Evolutionary conservation across 768 basidiomycete genomes (phyloP).

Genomic region (Hortiboletus flavorubellus): DNA sequence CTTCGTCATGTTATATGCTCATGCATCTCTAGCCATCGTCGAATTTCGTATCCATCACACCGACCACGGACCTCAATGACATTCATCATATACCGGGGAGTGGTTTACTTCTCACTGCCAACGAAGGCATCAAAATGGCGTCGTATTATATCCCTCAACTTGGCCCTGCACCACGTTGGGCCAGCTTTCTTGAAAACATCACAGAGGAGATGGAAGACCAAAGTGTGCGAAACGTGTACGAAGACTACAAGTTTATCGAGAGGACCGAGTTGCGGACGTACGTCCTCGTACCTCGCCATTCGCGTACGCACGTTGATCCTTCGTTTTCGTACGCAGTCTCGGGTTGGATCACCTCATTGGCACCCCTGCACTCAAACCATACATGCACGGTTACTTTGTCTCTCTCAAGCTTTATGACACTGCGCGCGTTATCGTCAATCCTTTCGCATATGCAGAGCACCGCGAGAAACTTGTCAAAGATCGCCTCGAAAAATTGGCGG

Average conservation of each 20-base stretch:
- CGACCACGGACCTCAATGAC: conserved; percentile 85
- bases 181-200: conserved; percentile 95
- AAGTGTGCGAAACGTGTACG: conserved; percentile 73
- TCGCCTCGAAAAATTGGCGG: conserved; percentile 91
- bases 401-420: conserved; percentile 95
- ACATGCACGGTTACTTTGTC: conserved; percentile 99
- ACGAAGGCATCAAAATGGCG: conserved; percentile 95
- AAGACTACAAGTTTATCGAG: conserved; percentile 98
- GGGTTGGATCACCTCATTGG: conserved; percentile 95
- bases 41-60: conserved; percentile 92
- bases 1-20: not conserved
- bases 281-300: conserved; percentile 30
- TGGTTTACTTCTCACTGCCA: conserved; percentile 87
- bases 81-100: conserved; percentile 87
- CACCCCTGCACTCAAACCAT: conserved; percentile 93
- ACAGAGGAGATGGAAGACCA: conserved; percentile 98
- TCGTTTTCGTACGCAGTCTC: conserved; percentile 47
- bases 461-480: conserved; percentile 83
- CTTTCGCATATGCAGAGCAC: conserved; percentile 92
- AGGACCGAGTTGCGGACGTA: conserved; percentile 80
- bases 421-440: conserved; percentile 93
- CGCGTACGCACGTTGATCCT: not conserved
- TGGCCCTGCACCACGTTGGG: conserved; percentile 96
- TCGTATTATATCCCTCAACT: conserved; percentile 95
- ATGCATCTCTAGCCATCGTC: conserved; percentile 57